phyloP scores from a whole-genome alignment of 2,329 filamentous ascomycete species.

The Fusarium globosum region DNA sequence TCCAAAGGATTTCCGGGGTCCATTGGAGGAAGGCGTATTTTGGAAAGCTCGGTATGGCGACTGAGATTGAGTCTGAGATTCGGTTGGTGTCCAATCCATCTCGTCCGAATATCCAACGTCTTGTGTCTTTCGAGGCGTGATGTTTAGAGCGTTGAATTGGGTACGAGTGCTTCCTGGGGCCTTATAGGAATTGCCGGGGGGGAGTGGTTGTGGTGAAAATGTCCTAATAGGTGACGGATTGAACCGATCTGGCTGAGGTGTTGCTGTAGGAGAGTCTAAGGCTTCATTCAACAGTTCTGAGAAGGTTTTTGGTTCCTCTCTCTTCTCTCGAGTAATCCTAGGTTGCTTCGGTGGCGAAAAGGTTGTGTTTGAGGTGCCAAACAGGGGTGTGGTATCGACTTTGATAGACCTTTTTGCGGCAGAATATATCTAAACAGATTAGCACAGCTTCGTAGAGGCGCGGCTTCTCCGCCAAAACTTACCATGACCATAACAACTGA shows the following conservation, averaged over 20 bases:
- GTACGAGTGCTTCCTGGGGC: constrained; percentile 9
- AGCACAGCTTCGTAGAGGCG: constrained; percentile 13
- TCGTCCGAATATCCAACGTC: constrained; percentile 60
- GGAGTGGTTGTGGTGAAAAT: constrained; percentile 30
- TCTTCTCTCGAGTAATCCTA: constrained; percentile 34
- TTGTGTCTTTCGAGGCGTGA: constrained; percentile 30
- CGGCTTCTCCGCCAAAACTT: constrained; percentile 45
- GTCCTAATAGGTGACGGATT: constrained; percentile 29
- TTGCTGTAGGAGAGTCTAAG: constrained; percentile 40
- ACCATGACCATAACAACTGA: constrained; percentile 65
- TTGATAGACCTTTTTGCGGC: constrained; percentile 59
- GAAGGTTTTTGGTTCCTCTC: constrained; percentile 55
- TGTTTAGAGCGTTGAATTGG: constrained; percentile 27
- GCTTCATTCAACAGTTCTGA: constrained; percentile 54
- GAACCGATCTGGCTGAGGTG: constrained; percentile 23
- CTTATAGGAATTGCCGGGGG: constrained; percentile 23
- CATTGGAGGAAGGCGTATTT: constrained; percentile 53
- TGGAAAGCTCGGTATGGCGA: constrained; percentile 64
- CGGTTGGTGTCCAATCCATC: constrained; percentile 81
- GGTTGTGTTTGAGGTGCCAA: constrained; percentile 46
- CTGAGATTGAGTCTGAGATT: constrained; percentile 53
- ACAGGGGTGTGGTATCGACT: constrained; percentile 69
- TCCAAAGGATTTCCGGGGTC: constrained; percentile 57
- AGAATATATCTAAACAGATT: constrained; percentile 55
- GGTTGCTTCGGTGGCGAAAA: constrained; percentile 42